phyloP scores from a whole-genome alignment of 1,284 basidiomycete species.

The Neonothopanus nambi region DNA sequence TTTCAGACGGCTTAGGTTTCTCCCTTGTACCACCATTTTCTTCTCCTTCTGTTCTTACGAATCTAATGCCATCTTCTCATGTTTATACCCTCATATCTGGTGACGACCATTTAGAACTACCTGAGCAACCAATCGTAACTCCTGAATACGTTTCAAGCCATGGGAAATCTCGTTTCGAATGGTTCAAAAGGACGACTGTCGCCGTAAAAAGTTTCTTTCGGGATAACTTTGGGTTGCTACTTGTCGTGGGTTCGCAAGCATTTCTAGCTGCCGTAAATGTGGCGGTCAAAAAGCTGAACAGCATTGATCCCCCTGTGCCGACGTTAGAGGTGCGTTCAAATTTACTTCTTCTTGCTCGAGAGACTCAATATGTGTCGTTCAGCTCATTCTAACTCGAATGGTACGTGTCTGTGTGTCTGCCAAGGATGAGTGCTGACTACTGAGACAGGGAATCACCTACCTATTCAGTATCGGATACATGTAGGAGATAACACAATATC shows the following conservation, averaged over 20 bases:
- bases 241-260: slow-evolving; percentile 58
- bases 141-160: too few relatives aligned
- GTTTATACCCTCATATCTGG: too few relatives aligned
- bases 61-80: too few relatives aligned
- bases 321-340: slow-evolving; percentile 49
- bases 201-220: background rate
- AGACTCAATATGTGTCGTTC: background rate
- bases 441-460: slow-evolving; percentile 23
- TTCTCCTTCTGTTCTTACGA: too few relatives aligned
- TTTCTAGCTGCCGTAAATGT: slow-evolving; percentile 66
- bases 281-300: slow-evolving; percentile 61
- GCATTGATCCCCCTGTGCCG: slow-evolving; percentile 57
- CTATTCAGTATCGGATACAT: slow-evolving; percentile 24
- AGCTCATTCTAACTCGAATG: slow-evolving; percentile 24
- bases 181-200: too few relatives aligned
- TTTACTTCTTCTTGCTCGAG: background rate
- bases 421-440: background rate
- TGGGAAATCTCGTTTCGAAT: too few relatives aligned
- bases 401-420: slow-evolving; percentile 2
- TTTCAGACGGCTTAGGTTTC: too few relatives aligned
- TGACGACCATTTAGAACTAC: too few relatives aligned
- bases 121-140: too few relatives aligned
- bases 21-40: too few relatives aligned
- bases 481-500: slow-evolving; percentile 10
- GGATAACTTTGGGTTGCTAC: slow-evolving; percentile 58